phyloP scores from a whole-genome alignment of 2,329 filamentous ascomycete species.

The Pestalotiopsis sp. region DNA sequence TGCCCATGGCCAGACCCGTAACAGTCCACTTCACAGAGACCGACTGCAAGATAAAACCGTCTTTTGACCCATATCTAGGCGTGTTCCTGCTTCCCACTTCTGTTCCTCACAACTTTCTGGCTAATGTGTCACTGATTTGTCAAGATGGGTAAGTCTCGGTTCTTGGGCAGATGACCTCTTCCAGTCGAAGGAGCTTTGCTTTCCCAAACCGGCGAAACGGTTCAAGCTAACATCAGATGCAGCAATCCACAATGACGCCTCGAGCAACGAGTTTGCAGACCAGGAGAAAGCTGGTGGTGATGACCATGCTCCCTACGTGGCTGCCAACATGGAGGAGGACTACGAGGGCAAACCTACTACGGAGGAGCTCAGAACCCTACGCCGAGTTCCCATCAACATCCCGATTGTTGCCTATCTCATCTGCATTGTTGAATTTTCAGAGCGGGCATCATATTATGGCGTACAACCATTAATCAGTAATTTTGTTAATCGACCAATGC shows the following conservation, averaged over 20 bases:
- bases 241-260: constrained; percentile 4
- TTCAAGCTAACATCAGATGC: not conserved
- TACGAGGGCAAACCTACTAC: constrained; percentile 44
- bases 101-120: not conserved
- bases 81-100: not conserved
- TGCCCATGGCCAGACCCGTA: not conserved
- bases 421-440: constrained; percentile 61
- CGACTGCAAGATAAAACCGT: constrained; percentile 1
- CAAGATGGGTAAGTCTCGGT: constrained; percentile 5
- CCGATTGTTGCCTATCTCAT: constrained; percentile 57
- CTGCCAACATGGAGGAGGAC: constrained; percentile 27
- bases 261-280: constrained; percentile 4
- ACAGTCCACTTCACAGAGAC: not conserved
- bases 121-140: not conserved
- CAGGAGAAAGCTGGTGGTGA: constrained; percentile 1
- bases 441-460: constrained; percentile 63
- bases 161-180: not conserved
- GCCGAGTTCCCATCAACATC: constrained; percentile 48
- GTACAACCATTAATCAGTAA: constrained; percentile 57
- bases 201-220: not conserved
- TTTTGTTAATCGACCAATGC: constrained; percentile 63
- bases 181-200: not conserved
- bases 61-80: not conserved
- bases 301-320: constrained; percentile 24
- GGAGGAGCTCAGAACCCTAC: constrained; percentile 41